Evolutionary conservation across 345 rosid genomes (phyloP).

Genomic region (Lenwebbia sp.): DNA sequence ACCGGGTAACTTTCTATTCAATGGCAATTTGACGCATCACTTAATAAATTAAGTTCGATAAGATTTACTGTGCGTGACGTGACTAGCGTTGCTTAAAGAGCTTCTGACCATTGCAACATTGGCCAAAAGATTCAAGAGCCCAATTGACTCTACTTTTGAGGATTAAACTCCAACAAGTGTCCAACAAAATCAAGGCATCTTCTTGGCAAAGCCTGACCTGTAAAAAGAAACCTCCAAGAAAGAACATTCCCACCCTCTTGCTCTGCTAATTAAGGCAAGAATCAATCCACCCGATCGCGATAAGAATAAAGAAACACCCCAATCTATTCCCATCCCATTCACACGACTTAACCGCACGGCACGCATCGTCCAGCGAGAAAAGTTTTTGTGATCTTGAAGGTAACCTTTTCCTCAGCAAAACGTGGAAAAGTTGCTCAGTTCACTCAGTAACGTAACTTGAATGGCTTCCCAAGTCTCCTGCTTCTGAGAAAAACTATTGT

Average conservation of each 20-base stretch:
- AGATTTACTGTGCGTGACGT: not conserved
- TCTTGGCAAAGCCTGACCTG: not conserved
- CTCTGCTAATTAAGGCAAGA: slow-evolving; percentile 8
- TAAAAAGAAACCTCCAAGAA: not conserved
- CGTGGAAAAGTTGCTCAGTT: not conserved
- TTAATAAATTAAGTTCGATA: not conserved
- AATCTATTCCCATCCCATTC: not conserved
- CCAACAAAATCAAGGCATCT: not conserved
- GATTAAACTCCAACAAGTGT: not conserved
- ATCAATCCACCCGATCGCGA: not conserved
- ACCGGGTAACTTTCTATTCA: not conserved
- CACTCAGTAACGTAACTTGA: not conserved
- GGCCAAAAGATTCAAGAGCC: too few relatives aligned
- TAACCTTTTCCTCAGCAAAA: not conserved
- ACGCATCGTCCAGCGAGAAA: not conserved
- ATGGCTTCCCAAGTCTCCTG: not conserved
- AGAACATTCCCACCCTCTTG: slow-evolving; percentile 3
- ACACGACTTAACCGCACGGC: not conserved
- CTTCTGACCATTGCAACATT: not conserved
- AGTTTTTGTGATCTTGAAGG: not conserved
- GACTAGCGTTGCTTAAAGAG: not conserved
- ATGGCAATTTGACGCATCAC: not conserved
- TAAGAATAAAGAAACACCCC: not conserved
- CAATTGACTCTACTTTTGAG: not conserved
- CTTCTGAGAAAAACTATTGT: not conserved